Base-by-base conservation (phyloP, 176 grass and related monocot species). In the Oryza glaberrima region DNA sequence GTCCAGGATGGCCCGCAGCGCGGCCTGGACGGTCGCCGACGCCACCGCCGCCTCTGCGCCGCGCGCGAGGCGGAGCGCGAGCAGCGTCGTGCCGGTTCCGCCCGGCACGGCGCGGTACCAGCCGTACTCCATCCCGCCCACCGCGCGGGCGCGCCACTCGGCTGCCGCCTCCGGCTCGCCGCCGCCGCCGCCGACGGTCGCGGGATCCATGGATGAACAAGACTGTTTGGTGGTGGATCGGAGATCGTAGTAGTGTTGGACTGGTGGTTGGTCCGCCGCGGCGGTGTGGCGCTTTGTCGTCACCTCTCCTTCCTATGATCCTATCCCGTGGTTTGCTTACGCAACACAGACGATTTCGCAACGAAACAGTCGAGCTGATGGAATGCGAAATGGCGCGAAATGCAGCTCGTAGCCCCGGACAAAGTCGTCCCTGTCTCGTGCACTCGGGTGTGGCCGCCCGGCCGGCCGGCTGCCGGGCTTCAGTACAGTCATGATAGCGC, bases 31-130 rank as follows among this genome's bases (percentile, higher is more conserved):
- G 51, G 47, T 16, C 7, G 79, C 23, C 16, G 43, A 38, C 17
- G 73, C 34, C 28, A 30, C 28, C 64, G 63, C 44, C 44, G 75
- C 58, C 9, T 81, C 65, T 74, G 75, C 84, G 77, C 86, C 60
- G 61, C 63, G 77, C 61, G 85, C 77, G 81, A 95, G 87, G 70
- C 75, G 83, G 77, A 98, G 15, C 26, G 89, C 85, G 79, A 95
- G 85, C 70, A 96, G 89, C 83, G 91, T 89, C 28, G 83, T 90
- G 23, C 96, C 93, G 4, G 96, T 95, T 79, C 96, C 96, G 74
- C 93, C 90, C 38, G 90, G 88, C 52, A 95, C 88, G 49, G 93
- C 89, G 79, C 83, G 89, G 83, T 71, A 92, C 91, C 88, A 98
- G 83, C 81, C 76, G 86, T 87, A 47, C 89, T 98, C 96, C 26